A percentile compares a stretch with the other conserved stretches of the same genome.
These are phyloP conservation scores for Talaromyces islandicus DNA, from an alignment of 2,329 filamentous ascomycete genomes.

Conservation along the genomic window DNA sequence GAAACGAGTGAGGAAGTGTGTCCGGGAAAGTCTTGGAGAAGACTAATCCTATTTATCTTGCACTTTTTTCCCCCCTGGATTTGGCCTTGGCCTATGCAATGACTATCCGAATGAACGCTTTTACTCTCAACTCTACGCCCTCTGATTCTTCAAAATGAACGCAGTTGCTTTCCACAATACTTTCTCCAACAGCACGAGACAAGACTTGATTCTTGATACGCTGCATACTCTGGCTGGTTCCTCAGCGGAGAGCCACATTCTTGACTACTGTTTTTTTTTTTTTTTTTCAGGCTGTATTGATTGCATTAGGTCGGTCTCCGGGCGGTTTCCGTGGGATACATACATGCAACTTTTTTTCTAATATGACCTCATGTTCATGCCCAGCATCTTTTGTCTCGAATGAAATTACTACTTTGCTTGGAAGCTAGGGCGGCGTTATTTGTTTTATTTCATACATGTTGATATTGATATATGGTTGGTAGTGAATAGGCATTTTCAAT, in stretches of 20 bases:
- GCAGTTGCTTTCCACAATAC: neutral
- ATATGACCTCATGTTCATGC: neutral
- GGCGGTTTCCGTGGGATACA: neutral
- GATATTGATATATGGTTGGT: neutral
- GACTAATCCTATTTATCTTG: slow-evolving; percentile 36
- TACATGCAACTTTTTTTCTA: neutral
- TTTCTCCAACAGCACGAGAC: neutral
- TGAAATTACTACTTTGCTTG: neutral
- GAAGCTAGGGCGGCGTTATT: neutral
- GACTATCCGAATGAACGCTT: neutral
- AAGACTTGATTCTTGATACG: neutral
- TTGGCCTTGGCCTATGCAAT: neutral
- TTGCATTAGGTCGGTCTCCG: neutral
- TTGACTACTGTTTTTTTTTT: neutral
- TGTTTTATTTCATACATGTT: neutral
- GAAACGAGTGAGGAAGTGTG: slow-evolving; percentile 68
- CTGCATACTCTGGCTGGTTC: neutral
- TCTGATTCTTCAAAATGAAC: neutral
- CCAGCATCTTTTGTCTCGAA: neutral
- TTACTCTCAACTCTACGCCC: neutral
- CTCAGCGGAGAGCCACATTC: neutral
- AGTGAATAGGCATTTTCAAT: neutral
- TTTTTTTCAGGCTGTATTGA: neutral
- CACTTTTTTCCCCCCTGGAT: neutral
- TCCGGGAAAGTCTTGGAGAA: slow-evolving; percentile 74